Base-by-base conservation (phyloP, 176 grass and related monocot species). In the Lolium rigidum region DNA sequence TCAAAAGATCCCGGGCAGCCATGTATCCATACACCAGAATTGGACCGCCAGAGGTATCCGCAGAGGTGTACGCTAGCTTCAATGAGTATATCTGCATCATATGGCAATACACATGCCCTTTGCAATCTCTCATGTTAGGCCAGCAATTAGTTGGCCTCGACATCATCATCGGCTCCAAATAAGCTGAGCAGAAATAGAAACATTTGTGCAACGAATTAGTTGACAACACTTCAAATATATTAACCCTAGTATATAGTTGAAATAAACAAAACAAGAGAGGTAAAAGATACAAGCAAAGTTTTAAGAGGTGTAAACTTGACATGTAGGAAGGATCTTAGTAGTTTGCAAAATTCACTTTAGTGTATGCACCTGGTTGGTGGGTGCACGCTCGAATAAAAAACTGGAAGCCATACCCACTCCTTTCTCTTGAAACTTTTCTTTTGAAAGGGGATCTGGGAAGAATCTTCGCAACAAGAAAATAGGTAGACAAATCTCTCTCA, bases 61-160 rank as follows among this genome's bases (percentile, higher is more conserved):
- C 72, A 52, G 13, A 8, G 13, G 13, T 15, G 28, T 52, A 4
- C 1, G 72, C 47, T 75, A 75, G 47, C 47, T 75, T 75, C 12
- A 75, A 20, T 10, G 69, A 72, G 69, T 46, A 46, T 16, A 72
- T 47, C 47, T 51, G 71, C 71, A 28, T 75, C 71, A 75, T 75
- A 12, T 14, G 22, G 22, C 48, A 26, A 10, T 5, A 47, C 1
- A 5, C 1, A 22, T 75, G 71, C 44, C 6, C 2, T 15, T 50
- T 25, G 71, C 47, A 52, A 74, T 21, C 71, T 46, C 21, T 25
- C 46, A 6, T 50, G 44, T 49, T 24, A 20, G 71, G 71, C 44
- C 46, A 22, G 21, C 44, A 51, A 74, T 50, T 14, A 10, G 18
- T 43, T 21, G 39, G 68, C 4, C 4, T 46, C 10, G 68, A 46